These are phyloP conservation scores for Sonneratia alba DNA, from an alignment of 345 rosid species.

Conservation along the genomic window DNA sequence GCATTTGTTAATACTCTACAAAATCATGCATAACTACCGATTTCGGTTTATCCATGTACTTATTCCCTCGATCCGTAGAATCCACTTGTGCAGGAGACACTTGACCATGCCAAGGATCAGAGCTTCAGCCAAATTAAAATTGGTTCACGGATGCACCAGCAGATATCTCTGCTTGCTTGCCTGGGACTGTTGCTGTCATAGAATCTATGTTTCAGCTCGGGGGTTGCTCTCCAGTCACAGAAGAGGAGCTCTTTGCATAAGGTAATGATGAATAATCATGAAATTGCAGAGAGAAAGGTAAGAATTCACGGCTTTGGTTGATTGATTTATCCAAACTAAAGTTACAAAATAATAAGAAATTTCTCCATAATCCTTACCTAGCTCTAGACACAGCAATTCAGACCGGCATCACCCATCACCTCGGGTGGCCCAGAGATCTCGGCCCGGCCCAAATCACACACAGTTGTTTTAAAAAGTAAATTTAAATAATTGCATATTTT, in stretches of 20 bases:
- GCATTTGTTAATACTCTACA: not conserved
- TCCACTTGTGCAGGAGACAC: constrained; percentile 4
- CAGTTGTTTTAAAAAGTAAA: no score
- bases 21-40: not conserved
- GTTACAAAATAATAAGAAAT: no score
- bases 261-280: constrained; percentile 30
- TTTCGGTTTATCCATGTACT: not conserved
- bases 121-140: not conserved
- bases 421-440: no score
- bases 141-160: constrained; percentile 4
- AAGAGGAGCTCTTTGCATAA: constrained; percentile 45
- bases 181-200: constrained; percentile 31
- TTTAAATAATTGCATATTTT: no score
- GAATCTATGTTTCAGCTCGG: constrained; percentile 23
- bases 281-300: constrained; percentile 20
- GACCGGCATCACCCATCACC: no score
- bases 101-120: constrained; percentile 1
- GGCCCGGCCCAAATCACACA: no score
- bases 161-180: constrained; percentile 22
- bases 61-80: not conserved
- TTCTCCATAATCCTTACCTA: no score
- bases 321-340: not conserved
- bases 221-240: constrained; percentile 32
- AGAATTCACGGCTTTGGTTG: not conserved
- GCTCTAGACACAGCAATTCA: no score